Conservation (phyloP, 768 basidiomycete species). For the Bullera alba region DNA sequence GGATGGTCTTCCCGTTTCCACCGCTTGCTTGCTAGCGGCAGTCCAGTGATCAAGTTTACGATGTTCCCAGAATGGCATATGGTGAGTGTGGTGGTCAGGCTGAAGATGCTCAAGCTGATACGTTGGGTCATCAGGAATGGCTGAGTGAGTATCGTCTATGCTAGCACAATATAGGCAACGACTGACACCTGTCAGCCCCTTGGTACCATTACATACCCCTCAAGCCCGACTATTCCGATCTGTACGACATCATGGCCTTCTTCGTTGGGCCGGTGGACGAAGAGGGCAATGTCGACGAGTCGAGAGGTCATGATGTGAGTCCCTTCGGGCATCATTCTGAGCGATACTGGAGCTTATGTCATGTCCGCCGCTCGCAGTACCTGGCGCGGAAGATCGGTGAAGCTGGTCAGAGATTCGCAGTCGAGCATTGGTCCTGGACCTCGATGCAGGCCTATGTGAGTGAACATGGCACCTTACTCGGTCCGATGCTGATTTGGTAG, state of each 20-base stretch:
- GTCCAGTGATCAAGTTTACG: slow-evolving; percentile 62
- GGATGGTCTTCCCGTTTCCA: slow-evolving; percentile 69
- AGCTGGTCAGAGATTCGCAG: slow-evolving; percentile 39
- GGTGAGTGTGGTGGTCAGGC: slow-evolving; percentile 19
- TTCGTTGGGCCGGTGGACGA: slow-evolving; percentile 55
- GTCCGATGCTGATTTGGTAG: slow-evolving; percentile 7
- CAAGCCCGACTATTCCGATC: slow-evolving; percentile 57
- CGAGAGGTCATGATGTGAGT: slow-evolving; percentile 53
- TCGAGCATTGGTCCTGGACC: slow-evolving; percentile 44
- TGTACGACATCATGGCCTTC: slow-evolving; percentile 66
- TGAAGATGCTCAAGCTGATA: background rate
- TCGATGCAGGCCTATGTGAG: slow-evolving; percentile 45
- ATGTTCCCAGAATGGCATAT: slow-evolving; percentile 67
- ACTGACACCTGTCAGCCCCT: slow-evolving; percentile 46
- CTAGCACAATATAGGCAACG: background rate
- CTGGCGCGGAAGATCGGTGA: slow-evolving; percentile 43
- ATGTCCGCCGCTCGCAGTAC: slow-evolving; percentile 13
- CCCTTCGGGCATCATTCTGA: background rate
- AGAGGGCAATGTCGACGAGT: slow-evolving; percentile 53
- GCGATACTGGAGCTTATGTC: slow-evolving; percentile 1
- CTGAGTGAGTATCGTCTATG: slow-evolving; percentile 19
- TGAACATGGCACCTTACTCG: background rate
- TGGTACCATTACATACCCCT: slow-evolving; percentile 73
- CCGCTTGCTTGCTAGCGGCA: slow-evolving; percentile 57
- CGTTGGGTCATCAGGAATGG: slow-evolving; percentile 27